Evolutionary conservation across 176 grass and related monocot genomes (phyloP).

Genomic region (Avena atlantica): DNA sequence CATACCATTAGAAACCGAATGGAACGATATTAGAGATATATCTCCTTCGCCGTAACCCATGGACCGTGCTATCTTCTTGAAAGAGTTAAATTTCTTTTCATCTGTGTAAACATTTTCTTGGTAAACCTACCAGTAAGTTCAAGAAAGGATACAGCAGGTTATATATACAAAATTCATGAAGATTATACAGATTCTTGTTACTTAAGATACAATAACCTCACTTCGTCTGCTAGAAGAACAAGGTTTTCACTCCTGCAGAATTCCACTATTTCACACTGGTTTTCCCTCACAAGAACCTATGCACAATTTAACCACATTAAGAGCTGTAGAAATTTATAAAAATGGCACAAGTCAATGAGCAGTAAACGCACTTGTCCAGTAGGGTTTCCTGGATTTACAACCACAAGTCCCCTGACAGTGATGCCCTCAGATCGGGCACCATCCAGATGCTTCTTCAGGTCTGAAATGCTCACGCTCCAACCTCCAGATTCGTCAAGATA

Average conservation of each 20-base stretch:
- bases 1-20: slow-evolving; percentile 85
- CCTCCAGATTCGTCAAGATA: slow-evolving; percentile 66
- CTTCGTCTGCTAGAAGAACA: slow-evolving; percentile 90
- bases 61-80: slow-evolving; percentile 84
- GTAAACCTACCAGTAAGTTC: slow-evolving; percentile 66
- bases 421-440: slow-evolving; percentile 61
- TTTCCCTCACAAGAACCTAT: slow-evolving; percentile 65
- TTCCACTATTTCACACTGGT: slow-evolving; percentile 67
- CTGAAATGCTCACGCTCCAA: slow-evolving; percentile 63
- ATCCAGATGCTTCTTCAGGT: slow-evolving; percentile 70
- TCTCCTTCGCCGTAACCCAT: slow-evolving; percentile 68
- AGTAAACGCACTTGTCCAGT: slow-evolving; percentile 67
- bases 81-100: slow-evolving; percentile 80
- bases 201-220: slow-evolving; percentile 36
- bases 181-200: neutral
- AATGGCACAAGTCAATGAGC: neutral
- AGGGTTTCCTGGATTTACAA: slow-evolving; percentile 88
- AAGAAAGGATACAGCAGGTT: neutral
- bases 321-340: neutral
- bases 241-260: slow-evolving; percentile 76
- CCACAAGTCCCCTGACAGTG: slow-evolving; percentile 68
- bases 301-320: slow-evolving; percentile 26
- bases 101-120: slow-evolving; percentile 76
- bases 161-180: neutral
- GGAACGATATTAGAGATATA: slow-evolving; percentile 68